Base-by-base conservation (phyloP, 2,329 filamentous ascomycete genomes). In the Diaporthe eres region DNA sequence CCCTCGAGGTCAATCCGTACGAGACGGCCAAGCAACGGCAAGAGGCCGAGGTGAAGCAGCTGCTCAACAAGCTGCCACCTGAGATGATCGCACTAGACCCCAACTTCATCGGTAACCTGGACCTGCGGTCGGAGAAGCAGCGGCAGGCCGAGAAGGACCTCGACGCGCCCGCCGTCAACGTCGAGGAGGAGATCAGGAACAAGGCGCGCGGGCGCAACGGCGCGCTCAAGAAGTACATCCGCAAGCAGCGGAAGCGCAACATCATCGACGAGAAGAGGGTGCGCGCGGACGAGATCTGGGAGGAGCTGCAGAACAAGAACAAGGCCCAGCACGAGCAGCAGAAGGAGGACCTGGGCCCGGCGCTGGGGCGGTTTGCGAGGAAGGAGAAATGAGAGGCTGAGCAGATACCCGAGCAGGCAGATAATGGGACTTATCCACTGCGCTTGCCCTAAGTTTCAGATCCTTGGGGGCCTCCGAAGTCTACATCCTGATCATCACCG, bases 51-150 rank as follows among this genome's bases (percentile, higher is more conserved):
- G 95, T 99, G 83, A 95, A 94, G 87, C 89, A 91, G 17, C 89
- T 99, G 78, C 91, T 99, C 80, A 98, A 97, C 88, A 99, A 99
- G 87, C 89, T 99, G 65, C 92, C 96, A 81, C 96, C 97, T 4
- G 96, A 98, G 82, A 99, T 98, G 95, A 99, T 99, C 78, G 94
- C 95, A 1, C 88, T 99, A 31, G 93, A 99, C 82, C 96, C 97
- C 79, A 94, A 97, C 84, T 97, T 95, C 82, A 92, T 99, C 80
- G 97, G 97, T 74, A 95, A 92, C 79, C 88, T 99, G 44, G 96
- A 99, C 82, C 87, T 95, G 75, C 91, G 94, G 70, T 95, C 93
- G 49, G 92, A 96, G 77, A 90, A 94, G 86, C 93, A 97, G 86
- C 90, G 93, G 67, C 90, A 92, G 81, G 92, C 92, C 37, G 95